Base-by-base conservation (phyloP, 345 rosid species). In the Eucalyptus victrix region DNA sequence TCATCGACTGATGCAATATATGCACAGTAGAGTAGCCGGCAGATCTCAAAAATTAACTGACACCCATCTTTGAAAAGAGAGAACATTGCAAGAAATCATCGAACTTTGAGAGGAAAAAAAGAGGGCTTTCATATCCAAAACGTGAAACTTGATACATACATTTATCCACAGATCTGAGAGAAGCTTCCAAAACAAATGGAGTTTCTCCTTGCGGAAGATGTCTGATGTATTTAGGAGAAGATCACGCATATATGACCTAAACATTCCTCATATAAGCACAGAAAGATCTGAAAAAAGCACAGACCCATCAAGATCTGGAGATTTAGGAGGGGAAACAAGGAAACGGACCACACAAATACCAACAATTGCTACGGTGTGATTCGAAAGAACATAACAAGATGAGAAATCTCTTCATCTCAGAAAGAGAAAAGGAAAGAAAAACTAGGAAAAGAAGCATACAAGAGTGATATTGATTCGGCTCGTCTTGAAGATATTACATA, bases 401-500 rank as follows among this genome's bases (percentile, higher is more conserved):
- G 83, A 76, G 14, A 76, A 26, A 44, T 37, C 16, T 76, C 47
- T 40, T 76, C 83, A 40, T 10, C 47, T 76, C 47, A 76, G 21
- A 65, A 65, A 65, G 37, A 16, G 17, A 65, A 30, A 86, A 34
- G 34, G 18, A 56, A 49, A 10, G 18, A 32, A 28, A 23, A 30
- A 47, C 45, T 9, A 88, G 5, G 53, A 87, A 85, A 87, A 42
- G 89, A 92, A 91, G 92, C 91, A 88, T 88, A 92, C 92, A 90
- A 42, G 92, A 92, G 94, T 92, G 94, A 92, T 92, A 91, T 91
- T 92, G 94, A 90, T 91, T 92, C 94, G 94, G 94, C 94, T 92
- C 92, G 54, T 89, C 91, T 88, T 76, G 19, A 32, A 24, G 72
- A 19, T 42, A 6, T 14, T 24, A 30, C 44, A 53, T 18, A 12